Percentiles rank a stretch among this genome's conserved stretches.
Conservation (phyloP, 2,329 filamentous ascomycete genomes). For the Xylariales sp. region DNA sequence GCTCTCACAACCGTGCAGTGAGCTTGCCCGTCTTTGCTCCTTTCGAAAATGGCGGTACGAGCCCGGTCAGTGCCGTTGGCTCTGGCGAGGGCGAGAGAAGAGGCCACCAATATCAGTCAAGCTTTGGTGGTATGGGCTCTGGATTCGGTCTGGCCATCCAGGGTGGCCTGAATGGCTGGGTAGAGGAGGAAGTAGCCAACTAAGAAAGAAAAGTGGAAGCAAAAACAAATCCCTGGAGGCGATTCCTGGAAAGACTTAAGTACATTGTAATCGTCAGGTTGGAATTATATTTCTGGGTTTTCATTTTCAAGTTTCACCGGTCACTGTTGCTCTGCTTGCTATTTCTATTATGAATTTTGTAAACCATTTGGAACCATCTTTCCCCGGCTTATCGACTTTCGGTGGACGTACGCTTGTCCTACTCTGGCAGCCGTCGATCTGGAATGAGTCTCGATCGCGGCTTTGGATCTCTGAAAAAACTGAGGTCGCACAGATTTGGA, state of each 20-base stretch:
- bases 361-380: slow-evolving; percentile 25
- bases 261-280: slow-evolving; percentile 38
- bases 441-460: background rate
- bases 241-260: slow-evolving; percentile 26
- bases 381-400: slow-evolving; percentile 17
- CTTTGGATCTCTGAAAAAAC: background rate
- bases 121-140: slow-evolving; percentile 55
- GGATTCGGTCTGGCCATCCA: slow-evolving; percentile 61
- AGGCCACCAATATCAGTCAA: slow-evolving; percentile 63
- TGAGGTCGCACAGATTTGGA: background rate
- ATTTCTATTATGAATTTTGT: slow-evolving; percentile 26
- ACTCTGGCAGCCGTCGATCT: background rate
- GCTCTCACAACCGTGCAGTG: slow-evolving; percentile 74
- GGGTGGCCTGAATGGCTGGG: slow-evolving; percentile 62
- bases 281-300: slow-evolving; percentile 19
- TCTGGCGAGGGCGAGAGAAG: slow-evolving; percentile 51
- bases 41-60: slow-evolving; percentile 55
- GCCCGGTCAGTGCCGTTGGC: slow-evolving; percentile 42
- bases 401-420: slow-evolving; percentile 4
- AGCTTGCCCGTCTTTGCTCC: slow-evolving; percentile 73
- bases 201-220: slow-evolving; percentile 30
- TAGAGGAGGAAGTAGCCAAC: slow-evolving; percentile 62
- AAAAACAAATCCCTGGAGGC: slow-evolving; percentile 6
- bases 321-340: slow-evolving; percentile 17
- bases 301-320: slow-evolving; percentile 17